Evolutionary conservation across 2,329 filamentous ascomycete species (phyloP), one percentile per base, ranked within the genome.

Genomic region (Lasiodiplodia theobromae): DNA sequence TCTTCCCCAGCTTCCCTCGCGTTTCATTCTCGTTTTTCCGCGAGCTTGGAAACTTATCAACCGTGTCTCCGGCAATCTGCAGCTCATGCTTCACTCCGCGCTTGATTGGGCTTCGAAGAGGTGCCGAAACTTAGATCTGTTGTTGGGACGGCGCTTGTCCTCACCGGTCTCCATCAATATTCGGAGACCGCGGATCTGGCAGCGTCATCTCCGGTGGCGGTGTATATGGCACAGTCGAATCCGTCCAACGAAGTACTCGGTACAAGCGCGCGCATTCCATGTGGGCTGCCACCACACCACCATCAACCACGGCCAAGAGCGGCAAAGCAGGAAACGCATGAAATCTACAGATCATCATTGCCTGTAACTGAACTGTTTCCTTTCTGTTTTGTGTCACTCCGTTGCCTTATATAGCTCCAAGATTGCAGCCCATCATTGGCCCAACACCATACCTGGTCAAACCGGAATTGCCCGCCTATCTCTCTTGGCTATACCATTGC

Each of bases 241-340:
- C 60, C 31, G 44, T 64, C 60, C 60, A 64, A 64, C 60, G 28
- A 52, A 28, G 44, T 52, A 37, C 47, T 25, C 12, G 4, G n/a
- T 64, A 52, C 44, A 64, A 64, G 60, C 60, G 60, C 60, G 60
- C 60, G 60, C 60, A 52, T 51, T 64, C 5, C 31, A n/a, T 57
- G 54, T 14, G 52, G 25, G 28, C 52, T 56, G 14, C n/a, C 16
- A 25, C 31, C 56, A 60, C 56, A n/a, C 56, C 31, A 28, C 57
- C 57, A 47, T 23, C 34, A 11, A 14, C 38, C 14, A n/a, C 8
- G 25, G 18, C 57, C 38, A 38, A 31, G 51, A 7, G n/a, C 37
- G 56, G 37, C 21, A 60, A 54, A 23, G 18, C 54, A 37, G 56
- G 38, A 63, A 63, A 63, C 44, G 58, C 58, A 63, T 63, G 40